Percentiles rank a stretch among this genome's conserved stretches.
Evolutionary conservation across 1,139 yeast genomes (phyloP).

Genomic region (Nakaseomyces delphensis): DNA sequence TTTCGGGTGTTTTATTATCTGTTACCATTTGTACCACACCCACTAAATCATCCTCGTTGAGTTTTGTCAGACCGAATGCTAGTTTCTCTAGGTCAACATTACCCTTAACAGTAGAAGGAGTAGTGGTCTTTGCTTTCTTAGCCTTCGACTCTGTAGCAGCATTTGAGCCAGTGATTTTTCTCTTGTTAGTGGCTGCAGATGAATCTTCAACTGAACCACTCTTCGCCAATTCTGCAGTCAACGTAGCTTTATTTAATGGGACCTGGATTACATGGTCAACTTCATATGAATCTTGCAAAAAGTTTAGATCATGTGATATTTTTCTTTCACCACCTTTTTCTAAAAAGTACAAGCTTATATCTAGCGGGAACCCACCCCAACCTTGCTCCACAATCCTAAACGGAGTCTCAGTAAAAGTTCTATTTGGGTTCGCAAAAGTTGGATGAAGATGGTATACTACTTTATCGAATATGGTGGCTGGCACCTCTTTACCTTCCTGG

Average conservation of each 20-base stretch:
- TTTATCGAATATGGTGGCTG: constrained; percentile 84
- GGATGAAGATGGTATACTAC: constrained; percentile 93
- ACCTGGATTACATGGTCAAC: constrained; percentile 69
- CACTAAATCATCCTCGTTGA: constrained; percentile 84
- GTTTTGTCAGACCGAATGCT: constrained; percentile 81
- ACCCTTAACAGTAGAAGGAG: constrained; percentile 47
- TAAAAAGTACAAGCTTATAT: constrained; percentile 63
- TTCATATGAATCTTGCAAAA: constrained; percentile 64
- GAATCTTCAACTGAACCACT: constrained; percentile 56
- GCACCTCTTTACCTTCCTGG: constrained; percentile 70
- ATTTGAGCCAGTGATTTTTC: constrained; percentile 34
- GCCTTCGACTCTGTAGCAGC: constrained; percentile 38
- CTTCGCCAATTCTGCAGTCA: constrained; percentile 66
- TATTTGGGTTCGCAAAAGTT: constrained; percentile 80
- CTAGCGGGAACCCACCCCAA: constrained; percentile 97
- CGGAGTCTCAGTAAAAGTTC: constrained; percentile 78
- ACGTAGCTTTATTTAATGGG: constrained; percentile 67
- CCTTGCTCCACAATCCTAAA: constrained; percentile 88
- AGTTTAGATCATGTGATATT: constrained; percentile 81
- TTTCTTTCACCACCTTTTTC: constrained; percentile 88
- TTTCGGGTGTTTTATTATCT: constrained; percentile 88
- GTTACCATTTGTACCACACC: constrained; percentile 97
- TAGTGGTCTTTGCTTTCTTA: constrained; percentile 51
- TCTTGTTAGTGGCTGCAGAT: constrained; percentile 24
- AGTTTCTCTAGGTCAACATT: constrained; percentile 79